Evolutionary conservation across 345 rosid species (phyloP).

Genomic region (Geranium brycei): DNA sequence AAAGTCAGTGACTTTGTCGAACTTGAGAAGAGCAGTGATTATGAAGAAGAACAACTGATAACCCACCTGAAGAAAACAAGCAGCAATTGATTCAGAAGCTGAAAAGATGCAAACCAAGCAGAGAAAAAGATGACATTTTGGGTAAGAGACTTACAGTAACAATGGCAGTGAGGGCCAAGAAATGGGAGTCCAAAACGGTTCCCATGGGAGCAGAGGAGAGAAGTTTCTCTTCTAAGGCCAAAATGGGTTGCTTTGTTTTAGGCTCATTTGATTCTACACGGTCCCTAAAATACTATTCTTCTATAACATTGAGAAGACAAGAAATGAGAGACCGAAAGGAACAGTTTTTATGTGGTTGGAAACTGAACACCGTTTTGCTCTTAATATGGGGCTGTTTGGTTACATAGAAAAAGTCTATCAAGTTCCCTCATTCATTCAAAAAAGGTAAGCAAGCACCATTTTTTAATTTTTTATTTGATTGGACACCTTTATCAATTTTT

Average conservation of each 20-base stretch:
- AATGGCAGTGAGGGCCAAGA: constrained; percentile 56
- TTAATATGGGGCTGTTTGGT: too few relatives aligned
- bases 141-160: constrained; percentile 35
- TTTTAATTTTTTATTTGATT: too few relatives aligned
- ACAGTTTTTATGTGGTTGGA: neutral
- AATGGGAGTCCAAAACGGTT: constrained; percentile 68
- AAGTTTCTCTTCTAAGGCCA: neutral
- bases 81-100: neutral
- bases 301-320: neutral
- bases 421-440: too few relatives aligned
- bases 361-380: neutral
- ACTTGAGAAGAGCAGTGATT: constrained; percentile 69
- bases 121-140: neutral
- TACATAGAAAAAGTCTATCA: too few relatives aligned
- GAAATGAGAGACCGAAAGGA: too few relatives aligned
- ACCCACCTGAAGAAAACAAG: constrained; percentile 34
- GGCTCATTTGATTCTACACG: neutral
- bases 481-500: too few relatives aligned
- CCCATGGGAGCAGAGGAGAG: constrained; percentile 30
- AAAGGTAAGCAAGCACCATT: too few relatives aligned
- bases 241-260: neutral
- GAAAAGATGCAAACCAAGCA: neutral
- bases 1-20: constrained; percentile 89
- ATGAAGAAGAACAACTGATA: constrained; percentile 67
- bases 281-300: neutral